Evolutionary conservation across 192 early-diverging fungal genomes (phyloP), one percentile per base, ranked within the genome.

Genomic region (Linnemannia hyalina): DNA sequence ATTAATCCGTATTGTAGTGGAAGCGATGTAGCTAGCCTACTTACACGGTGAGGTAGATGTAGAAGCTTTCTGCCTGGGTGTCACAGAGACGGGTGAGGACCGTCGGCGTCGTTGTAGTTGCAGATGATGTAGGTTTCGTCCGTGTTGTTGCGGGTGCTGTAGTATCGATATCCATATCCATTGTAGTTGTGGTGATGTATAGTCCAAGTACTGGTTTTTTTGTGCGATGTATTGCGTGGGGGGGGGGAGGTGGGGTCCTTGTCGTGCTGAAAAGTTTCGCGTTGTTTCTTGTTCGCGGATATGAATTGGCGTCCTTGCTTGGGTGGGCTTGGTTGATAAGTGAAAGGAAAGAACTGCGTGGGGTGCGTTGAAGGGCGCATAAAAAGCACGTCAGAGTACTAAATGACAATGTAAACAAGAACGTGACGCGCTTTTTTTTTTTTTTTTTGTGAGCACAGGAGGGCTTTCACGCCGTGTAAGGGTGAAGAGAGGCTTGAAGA

Each of bases 1-100:
- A 15, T 2, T 41, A 8, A 35, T 46, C 11, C 23, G 7, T n/a
- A 10, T 42, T 68, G 26, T 9, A 46, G 0, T 9, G 20, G 3
- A 23, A 35, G 15, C 26, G 26, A 11, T 18, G 41, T 3, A 46
- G 0, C 10, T 11, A 46, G 13, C 13, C 13, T 13, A 15, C 44
- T 85, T 86, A 86, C 84, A 86, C 49, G 41, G 79, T 86, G 38
- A 86, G 54, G 40, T 86, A 86, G 70, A 86, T 86, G 68, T 86
- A 86, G 32, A 57, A 81, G 36, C 74, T 60, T 35, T 86, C 84
- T 29, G 84, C 75, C 15, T 69, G 72, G 35, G 78, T 36, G 32
- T 85, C 78, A 40, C 78, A 85, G 26, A 85, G 68, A 13, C 83
- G 69, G n/a, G 78, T 86, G 46, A 81, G 78, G 41, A 10, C 13